These are phyloP conservation scores for Globisporangium spiculum DNA, from an alignment of 352 stramenopile species.

Conservation along the genomic window DNA sequence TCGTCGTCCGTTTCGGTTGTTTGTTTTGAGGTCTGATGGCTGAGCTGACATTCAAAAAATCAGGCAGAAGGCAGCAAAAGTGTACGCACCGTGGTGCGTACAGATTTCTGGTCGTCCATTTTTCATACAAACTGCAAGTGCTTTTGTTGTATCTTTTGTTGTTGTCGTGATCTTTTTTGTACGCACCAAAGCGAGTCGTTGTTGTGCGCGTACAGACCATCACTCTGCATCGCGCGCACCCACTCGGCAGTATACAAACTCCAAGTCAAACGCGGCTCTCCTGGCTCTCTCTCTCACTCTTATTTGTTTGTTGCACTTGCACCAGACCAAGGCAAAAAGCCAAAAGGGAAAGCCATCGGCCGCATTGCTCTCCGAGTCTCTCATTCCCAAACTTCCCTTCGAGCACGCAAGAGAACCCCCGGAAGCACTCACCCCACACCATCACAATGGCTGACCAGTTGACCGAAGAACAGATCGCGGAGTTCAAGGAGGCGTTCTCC, in stretches of 20 bases:
- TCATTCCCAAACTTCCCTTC: constrained; percentile 72
- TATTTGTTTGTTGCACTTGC: not conserved
- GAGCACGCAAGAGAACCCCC: constrained; percentile 29
- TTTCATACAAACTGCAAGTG: constrained; percentile 33
- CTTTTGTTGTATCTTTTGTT: not conserved
- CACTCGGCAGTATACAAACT: not conserved
- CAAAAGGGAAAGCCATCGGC: constrained; percentile 2
- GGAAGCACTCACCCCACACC: constrained; percentile 11
- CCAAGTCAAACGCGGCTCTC: constrained; percentile 3
- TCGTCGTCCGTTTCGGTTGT: not conserved
- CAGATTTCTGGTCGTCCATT: constrained; percentile 15
- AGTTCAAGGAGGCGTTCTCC: constrained; percentile 99
- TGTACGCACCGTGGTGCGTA: constrained; percentile 14
- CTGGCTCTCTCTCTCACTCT: too few relatives aligned
- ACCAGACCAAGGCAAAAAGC: not conserved
- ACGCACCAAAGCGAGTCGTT: constrained; percentile 12
- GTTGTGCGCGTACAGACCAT: constrained; percentile 4
- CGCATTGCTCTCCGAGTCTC: not conserved
- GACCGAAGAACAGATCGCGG: constrained; percentile 96
- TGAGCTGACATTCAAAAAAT: not conserved
- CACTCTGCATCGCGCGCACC: not conserved
- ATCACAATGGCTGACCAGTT: constrained; percentile 81
- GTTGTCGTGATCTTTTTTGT: constrained; percentile 11
- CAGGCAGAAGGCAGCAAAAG: not conserved
- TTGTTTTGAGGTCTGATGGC: not conserved